Percentiles rank a stretch among this genome's conserved stretches.
Evolutionary conservation across 768 basidiomycete genomes (phyloP).

Genomic region (Leccinum uliginosum): DNA sequence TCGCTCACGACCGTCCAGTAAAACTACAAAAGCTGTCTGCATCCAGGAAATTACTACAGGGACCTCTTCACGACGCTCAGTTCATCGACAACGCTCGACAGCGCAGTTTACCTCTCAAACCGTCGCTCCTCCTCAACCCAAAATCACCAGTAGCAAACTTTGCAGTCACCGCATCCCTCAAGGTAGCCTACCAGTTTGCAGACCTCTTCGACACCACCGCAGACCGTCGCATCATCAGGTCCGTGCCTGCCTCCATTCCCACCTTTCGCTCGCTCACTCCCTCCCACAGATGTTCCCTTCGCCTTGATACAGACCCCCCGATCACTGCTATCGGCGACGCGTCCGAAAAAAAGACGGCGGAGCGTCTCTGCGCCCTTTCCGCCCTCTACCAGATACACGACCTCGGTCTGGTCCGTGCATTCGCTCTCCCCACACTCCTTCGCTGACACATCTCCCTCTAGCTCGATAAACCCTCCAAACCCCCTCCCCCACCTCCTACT

Average conservation of each 20-base stretch:
- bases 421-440: not conserved
- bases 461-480: slow-evolving; percentile 31
- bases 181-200: slow-evolving; percentile 14
- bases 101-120: slow-evolving; percentile 23
- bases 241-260: not conserved
- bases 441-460: slow-evolving; percentile 8
- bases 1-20: slow-evolving; percentile 4
- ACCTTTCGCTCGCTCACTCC: slow-evolving; percentile 1
- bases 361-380: slow-evolving; percentile 71
- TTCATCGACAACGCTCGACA: slow-evolving; percentile 26
- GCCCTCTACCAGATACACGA: slow-evolving; percentile 67
- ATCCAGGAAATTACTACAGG: too few species aligned
- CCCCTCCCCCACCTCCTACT: not conserved
- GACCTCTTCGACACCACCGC: slow-evolving; percentile 13
- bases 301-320: slow-evolving; percentile 26
- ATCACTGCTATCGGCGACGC: slow-evolving; percentile 64
- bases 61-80: slow-evolving; percentile 34
- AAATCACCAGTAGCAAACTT: slow-evolving; percentile 51
- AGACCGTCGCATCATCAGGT: slow-evolving; percentile 20
- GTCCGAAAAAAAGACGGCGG: slow-evolving; percentile 55
- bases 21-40: slow-evolving; percentile 23
- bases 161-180: slow-evolving; percentile 11
- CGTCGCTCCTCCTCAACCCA: slow-evolving; percentile 38
- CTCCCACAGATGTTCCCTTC: slow-evolving; percentile 19
- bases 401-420: slow-evolving; percentile 55